Evolutionary conservation across 2,329 filamentous ascomycete species (phyloP), one percentile per base, ranked within the genome.

Genomic region (Aspergillus sp.): DNA sequence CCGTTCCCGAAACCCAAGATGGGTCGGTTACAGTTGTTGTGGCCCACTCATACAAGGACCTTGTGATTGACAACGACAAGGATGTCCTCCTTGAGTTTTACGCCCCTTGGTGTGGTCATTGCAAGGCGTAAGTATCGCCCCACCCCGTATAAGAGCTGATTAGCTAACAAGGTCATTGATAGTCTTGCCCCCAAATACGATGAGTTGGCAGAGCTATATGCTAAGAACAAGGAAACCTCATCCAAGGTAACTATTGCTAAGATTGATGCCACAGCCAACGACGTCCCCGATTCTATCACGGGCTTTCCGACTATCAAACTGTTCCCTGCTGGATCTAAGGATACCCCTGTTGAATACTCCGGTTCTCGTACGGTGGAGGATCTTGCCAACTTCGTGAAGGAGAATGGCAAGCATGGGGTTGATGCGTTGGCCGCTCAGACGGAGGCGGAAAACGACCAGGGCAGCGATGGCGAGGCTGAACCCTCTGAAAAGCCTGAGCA

Each of bases 251-350:
- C 79, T 68, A 86, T 86, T 82, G 89, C 81, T 79, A 99, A 99
- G 89, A 89, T 99, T 67, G 95, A 99, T 73, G 95, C 95, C 58
- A 99, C 95, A 62, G 79, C 81, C 80, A 99, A 99, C 82, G 95
- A 99, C 70, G 91, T 98, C 57, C 95, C 95, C 57, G 93, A 98
- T 78, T 91, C 96, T 81, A 91, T 99, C 72, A 86, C 91, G 78
- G 95, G 95, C 64, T 99, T 99, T 89, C 95, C 95, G 57, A 99
- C 95, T 76, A 97, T 99, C 85, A 98, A 98, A 86, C 86, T 99
- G 66, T 99, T 87, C 89, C 86, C 91, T 64, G 95, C 95, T 68
- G 93, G 92, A 71, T 83, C 84, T 78, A 99, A 99, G 87, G 83
- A 84, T 71, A 81, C 86, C 66, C 90, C 95, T 58, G 78, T 97